phyloP scores from a whole-genome alignment of 108 stramenopile genomes.

The Phaeodactylum tricornutum region DNA sequence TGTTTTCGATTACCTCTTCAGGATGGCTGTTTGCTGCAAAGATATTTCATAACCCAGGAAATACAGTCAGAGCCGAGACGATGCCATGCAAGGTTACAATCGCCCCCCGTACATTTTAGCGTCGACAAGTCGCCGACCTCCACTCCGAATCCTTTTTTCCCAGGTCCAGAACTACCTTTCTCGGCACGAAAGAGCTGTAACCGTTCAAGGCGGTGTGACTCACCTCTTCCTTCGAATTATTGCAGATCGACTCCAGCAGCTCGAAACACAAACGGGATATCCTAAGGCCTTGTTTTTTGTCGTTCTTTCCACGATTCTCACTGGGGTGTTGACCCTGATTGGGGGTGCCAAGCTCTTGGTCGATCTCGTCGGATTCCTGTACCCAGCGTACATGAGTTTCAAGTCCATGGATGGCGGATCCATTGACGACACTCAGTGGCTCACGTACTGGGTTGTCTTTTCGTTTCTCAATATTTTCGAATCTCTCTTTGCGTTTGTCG shows the following conservation, averaged over 20 bases:
- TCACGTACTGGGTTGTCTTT: slow-evolving; percentile 97
- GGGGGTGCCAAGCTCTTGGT: slow-evolving; percentile 77
- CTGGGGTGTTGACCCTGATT: slow-evolving; percentile 26
- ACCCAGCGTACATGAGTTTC: slow-evolving; percentile 97
- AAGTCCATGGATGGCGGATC: slow-evolving; percentile 83
- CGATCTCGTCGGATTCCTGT: slow-evolving; percentile 85
- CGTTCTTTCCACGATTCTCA: slow-evolving; percentile 20
- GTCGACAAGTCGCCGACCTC: not conserved
- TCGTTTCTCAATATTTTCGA: slow-evolving; percentile 67
- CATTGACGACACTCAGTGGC: slow-evolving; percentile 82
- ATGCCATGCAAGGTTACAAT: no score
- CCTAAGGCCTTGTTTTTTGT: slow-evolving; percentile 69
- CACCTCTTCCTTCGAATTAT: no score
- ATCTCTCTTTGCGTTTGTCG: slow-evolving; percentile 29
- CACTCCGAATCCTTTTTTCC: no score
- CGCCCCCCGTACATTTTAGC: not conserved
- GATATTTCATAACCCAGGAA: no score
- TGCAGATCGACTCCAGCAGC: slow-evolving; percentile 64
- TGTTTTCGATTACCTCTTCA: no score
- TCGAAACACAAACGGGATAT: slow-evolving; percentile 72
- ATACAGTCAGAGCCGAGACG: no score
- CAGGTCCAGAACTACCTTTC: no score
- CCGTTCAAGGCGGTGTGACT: no score
- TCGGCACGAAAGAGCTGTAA: no score
- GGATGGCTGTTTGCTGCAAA: no score